Conservation (phyloP, 169 alveolate genomes). For the Miamiensis avidus region DNA sequence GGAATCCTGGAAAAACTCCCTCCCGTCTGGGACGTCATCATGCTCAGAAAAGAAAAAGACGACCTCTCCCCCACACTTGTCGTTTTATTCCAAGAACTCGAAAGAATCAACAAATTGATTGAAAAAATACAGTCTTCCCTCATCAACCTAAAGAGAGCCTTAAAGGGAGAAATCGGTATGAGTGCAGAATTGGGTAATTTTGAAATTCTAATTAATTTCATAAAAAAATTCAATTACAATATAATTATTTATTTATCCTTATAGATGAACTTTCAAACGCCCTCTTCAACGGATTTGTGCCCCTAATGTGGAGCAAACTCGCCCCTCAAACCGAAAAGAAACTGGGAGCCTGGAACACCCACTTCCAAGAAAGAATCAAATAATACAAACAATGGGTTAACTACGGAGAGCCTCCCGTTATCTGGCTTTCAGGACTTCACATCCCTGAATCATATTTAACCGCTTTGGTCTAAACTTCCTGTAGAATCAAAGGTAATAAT, state of each 20-base stretch:
- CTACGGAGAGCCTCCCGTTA: constrained; percentile 88
- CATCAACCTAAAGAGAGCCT: constrained; percentile 87
- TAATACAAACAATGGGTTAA: constrained; percentile 86
- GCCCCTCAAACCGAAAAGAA: constrained; percentile 94
- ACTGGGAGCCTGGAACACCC: constrained; percentile 90
- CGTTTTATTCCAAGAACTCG: constrained; percentile 92
- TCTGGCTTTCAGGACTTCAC: constrained; percentile 95
- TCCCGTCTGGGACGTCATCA: constrained; percentile 74
- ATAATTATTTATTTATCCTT: no score
- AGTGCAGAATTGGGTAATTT: constrained; percentile 77
- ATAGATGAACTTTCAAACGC: constrained; percentile 83
- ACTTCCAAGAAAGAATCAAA: constrained; percentile 75
- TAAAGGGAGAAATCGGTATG: constrained; percentile 95
- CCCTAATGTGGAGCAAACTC: constrained; percentile 82
- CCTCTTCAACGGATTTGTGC: constrained; percentile 88
- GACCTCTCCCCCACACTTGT: constrained; percentile 89
- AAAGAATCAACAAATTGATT: constrained; percentile 86
- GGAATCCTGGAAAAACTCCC: constrained; percentile 77
- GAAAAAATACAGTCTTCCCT: constrained; percentile 73
- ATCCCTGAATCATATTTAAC: constrained; percentile 91
- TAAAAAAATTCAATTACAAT: background rate
- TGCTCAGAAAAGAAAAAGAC: constrained; percentile 76
- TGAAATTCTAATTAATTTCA: background rate
- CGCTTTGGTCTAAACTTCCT: constrained; percentile 91
- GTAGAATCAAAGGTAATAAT: constrained; percentile 87